Evolutionary conservation across 306 rosid genomes (phyloP).

Genomic region (Mucuna pruriens): DNA sequence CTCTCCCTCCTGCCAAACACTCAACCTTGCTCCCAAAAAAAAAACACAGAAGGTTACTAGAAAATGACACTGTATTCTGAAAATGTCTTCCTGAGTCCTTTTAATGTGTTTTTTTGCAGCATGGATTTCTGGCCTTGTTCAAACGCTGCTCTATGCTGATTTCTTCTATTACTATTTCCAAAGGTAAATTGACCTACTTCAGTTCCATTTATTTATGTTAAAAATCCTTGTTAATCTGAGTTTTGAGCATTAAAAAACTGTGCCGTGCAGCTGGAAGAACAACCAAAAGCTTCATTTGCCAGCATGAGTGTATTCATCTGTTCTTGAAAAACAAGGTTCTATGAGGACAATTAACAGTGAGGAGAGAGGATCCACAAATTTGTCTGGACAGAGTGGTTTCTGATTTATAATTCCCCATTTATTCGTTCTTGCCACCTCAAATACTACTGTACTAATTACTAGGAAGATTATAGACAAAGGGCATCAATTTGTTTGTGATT

Average conservation of each 20-base stretch:
- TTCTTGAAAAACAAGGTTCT: conserved; percentile 39
- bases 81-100: conserved; percentile 27
- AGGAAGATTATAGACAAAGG: conserved; percentile 36
- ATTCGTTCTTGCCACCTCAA: conserved; percentile 40
- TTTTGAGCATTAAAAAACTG: conserved; percentile 31
- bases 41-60: not conserved
- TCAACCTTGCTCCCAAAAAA: not conserved
- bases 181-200: conserved; percentile 57
- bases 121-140: conserved; percentile 83
- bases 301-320: conserved; percentile 55
- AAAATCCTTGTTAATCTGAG: not conserved
- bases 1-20: not conserved
- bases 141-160: conserved; percentile 85
- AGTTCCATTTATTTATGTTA: not conserved
- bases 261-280: conserved; percentile 82
- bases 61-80: conserved; percentile 1
- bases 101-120: conserved; percentile 57
- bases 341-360: conserved; percentile 34
- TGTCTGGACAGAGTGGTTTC: conserved; percentile 43
- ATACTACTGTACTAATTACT: conserved; percentile 45
- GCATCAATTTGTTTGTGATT: conserved; percentile 16
- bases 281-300: conserved; percentile 82
- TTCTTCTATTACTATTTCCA: conserved; percentile 91
- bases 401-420: conserved; percentile 38
- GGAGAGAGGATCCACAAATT: conserved; percentile 33